phyloP scores from a whole-genome alignment of 192 early-diverging fungal species.

The Backusella liffmaniae region DNA sequence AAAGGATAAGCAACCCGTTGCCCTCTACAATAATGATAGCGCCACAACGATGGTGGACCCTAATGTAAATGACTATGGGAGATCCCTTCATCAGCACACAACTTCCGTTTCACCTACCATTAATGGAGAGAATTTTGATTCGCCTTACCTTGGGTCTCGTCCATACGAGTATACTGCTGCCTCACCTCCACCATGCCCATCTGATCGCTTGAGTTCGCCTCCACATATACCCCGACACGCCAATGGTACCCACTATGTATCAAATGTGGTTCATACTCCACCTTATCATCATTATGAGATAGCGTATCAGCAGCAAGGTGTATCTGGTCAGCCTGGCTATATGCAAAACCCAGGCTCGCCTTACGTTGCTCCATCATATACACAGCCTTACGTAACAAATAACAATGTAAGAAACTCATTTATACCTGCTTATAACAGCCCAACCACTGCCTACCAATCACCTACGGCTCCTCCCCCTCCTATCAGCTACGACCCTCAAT shows the following conservation, averaged over 20 bases:
- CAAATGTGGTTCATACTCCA: neutral
- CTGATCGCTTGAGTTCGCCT: neutral
- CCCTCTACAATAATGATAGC: neutral
- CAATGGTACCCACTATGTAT: neutral
- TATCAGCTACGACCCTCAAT: neutral
- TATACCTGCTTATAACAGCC: neutral
- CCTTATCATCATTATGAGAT: neutral
- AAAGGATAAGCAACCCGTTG: neutral
- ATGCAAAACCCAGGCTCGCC: neutral
- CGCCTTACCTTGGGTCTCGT: neutral
- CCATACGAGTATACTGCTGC: neutral
- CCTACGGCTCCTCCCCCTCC: neutral
- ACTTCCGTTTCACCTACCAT: neutral
- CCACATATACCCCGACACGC: neutral
- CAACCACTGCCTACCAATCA: neutral
- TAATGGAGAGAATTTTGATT: neutral
- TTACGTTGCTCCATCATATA: neutral
- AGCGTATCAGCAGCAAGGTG: neutral
- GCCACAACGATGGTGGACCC: neutral
- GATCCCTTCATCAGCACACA: neutral
- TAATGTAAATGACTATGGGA: neutral
- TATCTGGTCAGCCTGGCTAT: neutral
- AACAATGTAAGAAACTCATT: neutral
- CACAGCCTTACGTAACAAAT: neutral
- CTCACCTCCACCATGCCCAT: neutral